Evolutionary conservation across 768 basidiomycete genomes (phyloP), one percentile per base, ranked within the genome.

Genomic region (Saitozyma sp.): DNA sequence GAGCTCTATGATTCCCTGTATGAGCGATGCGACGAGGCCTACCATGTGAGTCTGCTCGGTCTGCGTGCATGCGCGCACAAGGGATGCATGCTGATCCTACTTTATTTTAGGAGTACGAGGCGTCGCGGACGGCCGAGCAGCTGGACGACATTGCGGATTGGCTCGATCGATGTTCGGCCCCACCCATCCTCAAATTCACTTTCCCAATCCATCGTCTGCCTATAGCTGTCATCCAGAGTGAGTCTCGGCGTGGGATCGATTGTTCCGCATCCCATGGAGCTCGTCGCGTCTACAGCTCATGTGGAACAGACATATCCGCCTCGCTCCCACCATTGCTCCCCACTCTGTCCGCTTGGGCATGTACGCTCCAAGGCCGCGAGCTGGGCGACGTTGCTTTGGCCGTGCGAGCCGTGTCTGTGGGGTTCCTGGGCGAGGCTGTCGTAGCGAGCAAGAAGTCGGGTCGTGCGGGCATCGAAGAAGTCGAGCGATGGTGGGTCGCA

Each of bases 131-230:
- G 45, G 53, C 54, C 9, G 71, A 72, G 51, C 71, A 72, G 55
- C 54, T 75, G 8, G 71, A 75, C 42, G 71, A 70, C 62, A 67
- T 75, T 20, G 57, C 60, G 17, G 74, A 73, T 52, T 75, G 74
- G 74, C 55, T 75, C 1, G 67, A 70, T 20, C 53, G 65, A 50
- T 61, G 65, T 50, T 60, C 60, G 8, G 48, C 48, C 41, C 43
- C 66, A 38, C 56, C 68, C 11, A 3, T 66, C 9, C 59, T 72
- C 8, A 45, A 54, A 20, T 54, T 50, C 16, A 42, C 62, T 6
- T 50, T 63, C 11, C 50, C 62, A 2, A 60, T 65, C 6, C 50
- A 62, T 46, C 56, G 74, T 16, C 43, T 75, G 29, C 67, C 65
- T 10, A 41, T 75, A 10, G 71, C 63, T 10, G 45, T 73, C 13